phyloP scores from a whole-genome alignment of 2,329 filamentous ascomycete species.

The Lecanosticta acicola region DNA sequence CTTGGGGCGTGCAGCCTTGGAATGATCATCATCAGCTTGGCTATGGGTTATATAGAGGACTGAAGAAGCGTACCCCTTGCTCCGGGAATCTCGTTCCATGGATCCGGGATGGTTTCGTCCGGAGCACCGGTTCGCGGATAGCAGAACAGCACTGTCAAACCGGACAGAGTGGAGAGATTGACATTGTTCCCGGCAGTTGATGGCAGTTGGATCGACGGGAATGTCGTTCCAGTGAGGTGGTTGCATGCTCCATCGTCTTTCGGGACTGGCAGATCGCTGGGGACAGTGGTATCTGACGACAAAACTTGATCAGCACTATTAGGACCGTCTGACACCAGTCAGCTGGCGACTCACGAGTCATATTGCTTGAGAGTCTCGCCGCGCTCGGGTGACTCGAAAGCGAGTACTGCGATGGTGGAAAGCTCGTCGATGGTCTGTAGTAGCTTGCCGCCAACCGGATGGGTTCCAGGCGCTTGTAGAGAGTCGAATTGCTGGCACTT shows the following conservation, averaged over 20 bases:
- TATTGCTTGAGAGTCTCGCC: too few relatives aligned
- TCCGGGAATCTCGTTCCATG: conserved; percentile 41
- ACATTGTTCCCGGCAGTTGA: conserved; percentile 31
- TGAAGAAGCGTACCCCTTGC: too few relatives aligned
- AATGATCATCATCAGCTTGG: too few relatives aligned
- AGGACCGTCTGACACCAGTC: background rate
- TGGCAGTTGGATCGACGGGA: conserved; percentile 33
- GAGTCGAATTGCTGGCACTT: too few relatives aligned
- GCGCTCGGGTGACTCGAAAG: too few relatives aligned
- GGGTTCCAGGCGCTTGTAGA: too few relatives aligned
- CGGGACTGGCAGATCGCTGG: conserved; percentile 35
- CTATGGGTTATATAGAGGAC: too few relatives aligned
- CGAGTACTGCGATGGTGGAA: too few relatives aligned
- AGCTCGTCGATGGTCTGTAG: too few relatives aligned
- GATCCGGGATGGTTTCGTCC: conserved; percentile 36
- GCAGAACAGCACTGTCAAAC: conserved; percentile 40
- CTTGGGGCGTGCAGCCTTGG: conserved; percentile 43
- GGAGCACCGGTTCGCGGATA: conserved; percentile 39
- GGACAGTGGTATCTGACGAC: conserved; percentile 23
- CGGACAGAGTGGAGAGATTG: conserved; percentile 33
- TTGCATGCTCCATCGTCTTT: conserved; percentile 39
- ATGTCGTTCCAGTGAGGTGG: conserved; percentile 29
- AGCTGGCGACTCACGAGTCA: too few relatives aligned
- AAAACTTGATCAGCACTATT: background rate
- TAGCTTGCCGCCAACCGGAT: too few relatives aligned